phyloP scores from a whole-genome alignment of 2,329 filamentous ascomycete species.

The Coniochaeta ligniaria region DNA sequence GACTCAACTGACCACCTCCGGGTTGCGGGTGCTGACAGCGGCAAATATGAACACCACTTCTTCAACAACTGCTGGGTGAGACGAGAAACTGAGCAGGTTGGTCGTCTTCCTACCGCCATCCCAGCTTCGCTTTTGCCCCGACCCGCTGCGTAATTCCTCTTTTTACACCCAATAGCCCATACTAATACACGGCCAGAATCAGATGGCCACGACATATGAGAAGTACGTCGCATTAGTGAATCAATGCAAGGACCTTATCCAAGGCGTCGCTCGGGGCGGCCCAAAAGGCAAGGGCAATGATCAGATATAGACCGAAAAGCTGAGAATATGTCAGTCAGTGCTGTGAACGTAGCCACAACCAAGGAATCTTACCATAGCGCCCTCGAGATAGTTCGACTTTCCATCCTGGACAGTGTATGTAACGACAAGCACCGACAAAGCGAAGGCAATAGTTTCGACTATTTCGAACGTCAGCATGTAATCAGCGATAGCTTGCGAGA shows the following conservation, averaged over 20 bases:
- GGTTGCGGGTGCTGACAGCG: no score
- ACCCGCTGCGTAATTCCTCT: no score
- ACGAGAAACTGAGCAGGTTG: background rate
- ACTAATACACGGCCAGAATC: background rate
- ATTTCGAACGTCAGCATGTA: background rate
- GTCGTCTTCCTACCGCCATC: background rate
- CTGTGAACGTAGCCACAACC: background rate
- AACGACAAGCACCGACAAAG: conserved; percentile 67
- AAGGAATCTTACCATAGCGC: conserved; percentile 53
- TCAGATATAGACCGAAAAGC: conserved; percentile 46
- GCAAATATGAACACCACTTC: no score
- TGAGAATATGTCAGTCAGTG: conserved; percentile 14
- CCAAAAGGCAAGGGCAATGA: conserved; percentile 55
- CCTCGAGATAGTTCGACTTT: conserved; percentile 78
- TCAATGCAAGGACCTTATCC: conserved; percentile 22
- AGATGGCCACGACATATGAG: background rate
- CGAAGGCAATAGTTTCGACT: conserved; percentile 73
- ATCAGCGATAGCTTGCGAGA: conserved; percentile 5
- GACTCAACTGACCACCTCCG: background rate
- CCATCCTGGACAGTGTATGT: conserved; percentile 74
- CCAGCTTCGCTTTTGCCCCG: background rate
- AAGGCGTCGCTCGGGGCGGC: conserved; percentile 44
- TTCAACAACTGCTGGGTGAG: background rate
- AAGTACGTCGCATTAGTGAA: background rate
- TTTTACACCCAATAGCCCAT: background rate